These are phyloP conservation scores for Amphirosellinia nigrospora DNA, from an alignment of 495 filamentous ascomycete genomes.

Conservation along the genomic window DNA sequence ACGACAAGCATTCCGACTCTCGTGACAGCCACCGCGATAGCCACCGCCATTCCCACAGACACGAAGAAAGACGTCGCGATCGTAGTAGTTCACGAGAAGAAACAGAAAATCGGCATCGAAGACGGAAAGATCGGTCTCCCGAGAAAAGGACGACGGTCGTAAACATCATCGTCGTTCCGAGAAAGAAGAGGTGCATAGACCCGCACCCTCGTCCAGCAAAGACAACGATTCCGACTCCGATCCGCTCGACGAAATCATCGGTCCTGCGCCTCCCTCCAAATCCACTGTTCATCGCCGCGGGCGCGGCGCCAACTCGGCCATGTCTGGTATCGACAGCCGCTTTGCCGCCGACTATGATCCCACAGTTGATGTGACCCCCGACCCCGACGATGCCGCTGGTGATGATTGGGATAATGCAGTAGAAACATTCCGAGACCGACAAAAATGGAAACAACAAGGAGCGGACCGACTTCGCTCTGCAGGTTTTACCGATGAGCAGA, in stretches of 20 bases:
- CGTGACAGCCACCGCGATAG: conserved; percentile 42
- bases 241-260: conserved; percentile 78
- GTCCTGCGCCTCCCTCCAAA: conserved; percentile 70
- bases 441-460: conserved; percentile 79
- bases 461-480: conserved; percentile 78
- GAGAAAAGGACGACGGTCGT: conserved; percentile 34
- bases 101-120: conserved; percentile 32
- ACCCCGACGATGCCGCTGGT: conserved; percentile 49
- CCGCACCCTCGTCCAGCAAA: background rate
- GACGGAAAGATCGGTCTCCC: conserved; percentile 39
- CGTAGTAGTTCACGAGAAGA: conserved; percentile 9
- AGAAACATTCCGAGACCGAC: conserved; percentile 80
- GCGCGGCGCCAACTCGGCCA: conserved; percentile 64
- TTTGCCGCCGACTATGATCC: conserved; percentile 84
- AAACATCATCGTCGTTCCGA: conserved; percentile 22
- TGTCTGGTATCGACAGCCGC: conserved; percentile 78
- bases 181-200: conserved; percentile 22
- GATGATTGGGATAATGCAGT: conserved; percentile 86
- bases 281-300: conserved; percentile 69
- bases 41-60: conserved; percentile 32
- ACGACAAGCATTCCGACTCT: conserved; percentile 33
- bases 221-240: conserved; percentile 66
- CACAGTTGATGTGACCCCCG: conserved; percentile 66
- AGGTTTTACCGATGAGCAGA: conserved; percentile 78
- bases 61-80: background rate